Evolutionary conservation across 306 rosid genomes (phyloP).

Genomic region (Quercus rubra): DNA sequence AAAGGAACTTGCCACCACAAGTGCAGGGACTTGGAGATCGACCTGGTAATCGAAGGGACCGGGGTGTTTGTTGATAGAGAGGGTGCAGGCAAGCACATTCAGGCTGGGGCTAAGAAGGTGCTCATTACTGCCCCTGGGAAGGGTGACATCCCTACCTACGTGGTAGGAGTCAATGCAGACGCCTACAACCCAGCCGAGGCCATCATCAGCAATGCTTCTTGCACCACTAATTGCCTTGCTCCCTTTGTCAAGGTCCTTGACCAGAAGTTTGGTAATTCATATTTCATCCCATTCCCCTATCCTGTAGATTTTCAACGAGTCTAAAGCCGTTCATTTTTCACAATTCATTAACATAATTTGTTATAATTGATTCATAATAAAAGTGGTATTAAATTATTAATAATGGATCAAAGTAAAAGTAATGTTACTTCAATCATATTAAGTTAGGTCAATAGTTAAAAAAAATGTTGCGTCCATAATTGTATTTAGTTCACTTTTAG

Average conservation of each 20-base stretch:
- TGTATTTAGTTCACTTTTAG: no score
- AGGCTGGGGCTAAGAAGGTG: conserved; percentile 96
- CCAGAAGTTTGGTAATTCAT: conserved; percentile 71
- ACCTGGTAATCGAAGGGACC: conserved; percentile 95
- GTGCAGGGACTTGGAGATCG: conserved; percentile 76
- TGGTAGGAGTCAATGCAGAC: conserved; percentile 88
- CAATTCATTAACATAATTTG: no score
- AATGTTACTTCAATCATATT: no score
- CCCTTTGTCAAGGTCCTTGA: conserved; percentile 98
- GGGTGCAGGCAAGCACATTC: conserved; percentile 93
- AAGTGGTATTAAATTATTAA: no score
- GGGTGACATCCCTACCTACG: conserved; percentile 97
- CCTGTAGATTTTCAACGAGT: no score
- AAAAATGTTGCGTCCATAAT: no score
- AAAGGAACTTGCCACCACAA: no score
- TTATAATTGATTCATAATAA: no score
- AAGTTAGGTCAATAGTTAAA: no score
- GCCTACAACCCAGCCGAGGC: conserved; percentile 60
- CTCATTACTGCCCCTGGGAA: conserved; percentile 98
- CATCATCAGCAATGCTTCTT: conserved; percentile 98
- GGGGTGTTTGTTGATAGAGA: conserved; percentile 97
- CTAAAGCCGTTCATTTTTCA: no score
- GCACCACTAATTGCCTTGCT: conserved; percentile 99
- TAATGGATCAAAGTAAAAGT: no score
- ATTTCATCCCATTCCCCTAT: no score